Percentiles rank a stretch among this genome's conserved stretches.
Evolutionary conservation across 352 stramenopile species (phyloP).

Genomic region (Discostella stelligera): DNA sequence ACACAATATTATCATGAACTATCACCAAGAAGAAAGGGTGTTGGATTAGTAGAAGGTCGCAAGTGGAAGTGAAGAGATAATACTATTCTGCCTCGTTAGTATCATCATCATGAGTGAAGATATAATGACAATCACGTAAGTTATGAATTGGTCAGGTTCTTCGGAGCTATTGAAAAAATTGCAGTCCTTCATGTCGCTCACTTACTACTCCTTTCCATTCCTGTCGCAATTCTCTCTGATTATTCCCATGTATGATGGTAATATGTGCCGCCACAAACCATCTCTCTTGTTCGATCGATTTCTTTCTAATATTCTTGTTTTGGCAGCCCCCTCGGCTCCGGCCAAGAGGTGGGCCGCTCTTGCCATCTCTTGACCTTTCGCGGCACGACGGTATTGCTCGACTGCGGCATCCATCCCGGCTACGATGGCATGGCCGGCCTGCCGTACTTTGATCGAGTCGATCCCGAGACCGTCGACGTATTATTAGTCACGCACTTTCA

Average conservation of each 20-base stretch:
- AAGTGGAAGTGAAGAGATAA: no score
- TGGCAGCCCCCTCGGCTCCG: conserved; percentile 87
- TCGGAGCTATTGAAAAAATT: no score
- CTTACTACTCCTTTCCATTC: no score
- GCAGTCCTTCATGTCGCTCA: no score
- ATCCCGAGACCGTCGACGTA: conserved; percentile 89
- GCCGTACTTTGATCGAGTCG: conserved; percentile 97
- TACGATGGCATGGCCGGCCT: conserved; percentile 96
- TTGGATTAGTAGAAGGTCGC: no score
- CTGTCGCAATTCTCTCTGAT: no score
- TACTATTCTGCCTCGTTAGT: not conserved
- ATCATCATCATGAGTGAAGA: conserved; percentile 25
- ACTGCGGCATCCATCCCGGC: conserved; percentile 89
- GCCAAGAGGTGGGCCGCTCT: conserved; percentile 98
- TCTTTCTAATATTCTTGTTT: not conserved
- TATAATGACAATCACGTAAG: conserved; percentile 27
- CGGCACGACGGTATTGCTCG: conserved; percentile 96
- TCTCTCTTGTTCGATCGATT: not conserved
- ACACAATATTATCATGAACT: no score
- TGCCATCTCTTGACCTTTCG: conserved; percentile 99
- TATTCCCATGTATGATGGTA: no score
- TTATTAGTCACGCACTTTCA: conserved; percentile 99
- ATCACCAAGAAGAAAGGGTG: no score
- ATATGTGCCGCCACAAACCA: not conserved
- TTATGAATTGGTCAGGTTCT: not conserved